Base-by-base conservation (phyloP, 495 filamentous ascomycete genomes). In the Hyaloscypha variabilis region DNA sequence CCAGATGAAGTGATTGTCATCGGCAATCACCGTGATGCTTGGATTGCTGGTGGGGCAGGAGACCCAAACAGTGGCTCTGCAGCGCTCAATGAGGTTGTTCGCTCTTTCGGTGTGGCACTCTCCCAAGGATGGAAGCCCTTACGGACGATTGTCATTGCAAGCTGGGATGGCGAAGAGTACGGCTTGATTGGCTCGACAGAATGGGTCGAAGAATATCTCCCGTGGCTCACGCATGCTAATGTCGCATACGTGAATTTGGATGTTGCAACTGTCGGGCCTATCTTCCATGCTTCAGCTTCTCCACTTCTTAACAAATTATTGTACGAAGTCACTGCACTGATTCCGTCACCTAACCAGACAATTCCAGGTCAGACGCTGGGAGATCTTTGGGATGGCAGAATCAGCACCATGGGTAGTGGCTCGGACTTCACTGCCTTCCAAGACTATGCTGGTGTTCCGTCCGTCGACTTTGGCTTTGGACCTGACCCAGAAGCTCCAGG, bases 11-110 rank as follows among this genome's bases (percentile, higher is more conserved):
- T 96, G 13, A 83, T 97, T 55, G 82, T 99, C 8, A 77, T 98
- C n/a, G 96, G 96, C 17, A 98, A 98, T 71, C 95, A 99, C 73
- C 89, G 94, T 17, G 95, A 99, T 78, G 91, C 93, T 0, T 97
- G 93, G 93, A 87, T 96, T 72, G 91, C 90, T 10, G 92, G 93
- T 57, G 93, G 93, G 4, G 92, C 92, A 36, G 89, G 86, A 8
- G 93, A 97, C 72, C 93, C 95, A 1, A 95, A 94, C 68, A 91
- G 88, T 70, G 96, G 95, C 11, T 97, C 93, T 1, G 94, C 96
- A 1, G 88, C 94, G 6, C 81, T 98, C 69, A 85, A 97, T 54
- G 96, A 99, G 74, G 87, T 93, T 42, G 85, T 96, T 29, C 86
- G 90, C 6, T 87, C 91, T 64, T 91, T 98, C 71, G 92, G 93